Evolutionary conservation across 495 filamentous ascomycete species (phyloP), one percentile per base, ranked within the genome.

Genomic region (Aspergillus campestris): DNA sequence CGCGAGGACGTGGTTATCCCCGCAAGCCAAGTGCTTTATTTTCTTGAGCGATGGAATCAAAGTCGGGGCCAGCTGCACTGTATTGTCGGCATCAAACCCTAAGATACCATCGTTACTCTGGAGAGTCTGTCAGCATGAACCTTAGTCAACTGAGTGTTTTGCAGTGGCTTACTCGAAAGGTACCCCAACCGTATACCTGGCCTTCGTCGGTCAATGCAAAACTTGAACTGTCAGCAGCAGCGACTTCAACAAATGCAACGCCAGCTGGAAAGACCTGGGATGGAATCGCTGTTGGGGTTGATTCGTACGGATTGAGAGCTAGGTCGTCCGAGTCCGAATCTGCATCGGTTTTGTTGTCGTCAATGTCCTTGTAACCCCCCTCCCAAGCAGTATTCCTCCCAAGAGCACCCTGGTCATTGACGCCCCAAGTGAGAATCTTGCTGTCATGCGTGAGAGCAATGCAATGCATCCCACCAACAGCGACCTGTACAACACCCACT

Each of bases 161-260:
- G 14, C 44, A 40, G 35, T 30, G 10, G 50, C 78, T 66, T 68
- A 82, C 79, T 38, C 75, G 63, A 63, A 85, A 86, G n/a, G 78
- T 80, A 47, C 82, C 82, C 82, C 82, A 86, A 28, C 81, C 82
- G 56, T 79, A 85, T 27, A 86, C 80, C 13, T 63, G 59, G 31
- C 82, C 82, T 41, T 81, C 74, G 42, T 83, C 74, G 9, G 82
- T 86, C 13, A 86, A 59, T 34, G 74, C 82, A 58, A 85, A 82
- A 31, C 75, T 77, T 31, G 69, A 66, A 52, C 79, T 83, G 52
- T 86, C 82, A 13, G 78, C 78, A 49, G 80, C 79, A 44, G 75
- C 72, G 29, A 85, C 72, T 50, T 80, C 64, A 24, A 75, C 71
- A 53, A 83, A 82, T 5, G 66, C 56, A n/a, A 73, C 77, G 29